phyloP scores from a whole-genome alignment of 2,329 filamentous ascomycete species.

The Colletotrichum spinosum region DNA sequence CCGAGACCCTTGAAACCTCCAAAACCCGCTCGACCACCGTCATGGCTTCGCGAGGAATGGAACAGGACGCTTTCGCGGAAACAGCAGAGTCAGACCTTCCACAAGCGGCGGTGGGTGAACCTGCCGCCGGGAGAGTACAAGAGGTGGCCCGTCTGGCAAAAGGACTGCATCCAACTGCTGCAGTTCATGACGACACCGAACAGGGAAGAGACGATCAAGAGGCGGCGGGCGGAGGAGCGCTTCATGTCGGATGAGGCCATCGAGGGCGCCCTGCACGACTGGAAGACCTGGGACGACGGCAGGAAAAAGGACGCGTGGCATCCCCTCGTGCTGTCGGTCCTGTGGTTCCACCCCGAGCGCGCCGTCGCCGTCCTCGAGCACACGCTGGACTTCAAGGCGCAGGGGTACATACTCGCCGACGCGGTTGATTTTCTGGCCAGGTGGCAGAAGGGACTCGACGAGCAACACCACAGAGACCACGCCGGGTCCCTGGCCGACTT shows the following conservation, averaged over 20 bases:
- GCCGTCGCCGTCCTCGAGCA: conserved; percentile 49
- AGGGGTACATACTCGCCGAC: conserved; percentile 53
- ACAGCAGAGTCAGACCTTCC: too few species aligned
- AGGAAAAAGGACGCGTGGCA: conserved; percentile 44
- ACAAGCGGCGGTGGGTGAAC: too few species aligned
- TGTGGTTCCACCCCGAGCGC: conserved; percentile 48
- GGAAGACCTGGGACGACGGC: conserved; percentile 19
- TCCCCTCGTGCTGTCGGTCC: conserved; percentile 49
- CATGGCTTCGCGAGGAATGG: too few species aligned
- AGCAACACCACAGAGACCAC: conserved; percentile 3
- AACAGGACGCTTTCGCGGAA: too few species aligned
- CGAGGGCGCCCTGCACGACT: conserved; percentile 42
- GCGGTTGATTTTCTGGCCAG: conserved; percentile 47
- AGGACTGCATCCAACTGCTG: too few species aligned
- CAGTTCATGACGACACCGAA: too few species aligned
- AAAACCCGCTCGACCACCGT: too few species aligned
- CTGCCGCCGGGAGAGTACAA: too few species aligned
- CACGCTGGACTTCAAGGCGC: conserved; percentile 50
- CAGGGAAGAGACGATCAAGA: too few species aligned
- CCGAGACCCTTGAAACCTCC: too few species aligned
- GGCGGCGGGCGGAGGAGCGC: too few species aligned
- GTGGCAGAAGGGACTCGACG: conserved; percentile 21
- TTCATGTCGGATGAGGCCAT: conserved; percentile 35
- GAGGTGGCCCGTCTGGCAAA: too few species aligned
- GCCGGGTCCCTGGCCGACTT: conserved; percentile 41